Evolutionary conservation across 108 stramenopile species (phyloP).

Genomic region (Cyclotella distinguenda): DNA sequence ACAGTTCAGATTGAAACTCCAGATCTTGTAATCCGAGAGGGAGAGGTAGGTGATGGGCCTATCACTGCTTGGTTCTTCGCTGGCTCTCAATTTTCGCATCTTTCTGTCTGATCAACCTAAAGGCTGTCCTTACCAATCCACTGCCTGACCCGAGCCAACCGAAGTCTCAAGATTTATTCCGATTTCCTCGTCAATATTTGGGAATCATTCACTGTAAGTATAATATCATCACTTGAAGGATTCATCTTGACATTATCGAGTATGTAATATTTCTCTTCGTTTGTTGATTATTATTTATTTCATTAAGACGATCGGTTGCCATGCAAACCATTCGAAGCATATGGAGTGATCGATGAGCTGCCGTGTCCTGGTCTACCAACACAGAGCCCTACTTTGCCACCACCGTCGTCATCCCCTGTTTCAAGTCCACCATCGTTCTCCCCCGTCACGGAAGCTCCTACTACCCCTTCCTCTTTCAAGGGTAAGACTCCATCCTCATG

Average conservation of each 20-base stretch:
- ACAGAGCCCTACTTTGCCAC: slow-evolving; percentile 13
- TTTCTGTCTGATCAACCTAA: too few relatives aligned
- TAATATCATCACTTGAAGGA: too few relatives aligned
- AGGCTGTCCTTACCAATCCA: too few relatives aligned
- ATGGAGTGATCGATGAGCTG: slow-evolving; percentile 11
- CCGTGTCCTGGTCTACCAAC: slow-evolving; percentile 29
- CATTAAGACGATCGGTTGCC: slow-evolving; percentile 18
- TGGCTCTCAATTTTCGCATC: too few relatives aligned
- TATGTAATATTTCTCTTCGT: slow-evolving; percentile 3
- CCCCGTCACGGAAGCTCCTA: slow-evolving; percentile 1
- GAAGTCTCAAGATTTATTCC: too few relatives aligned
- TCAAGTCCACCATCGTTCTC: background rate
- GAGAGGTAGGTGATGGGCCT: slow-evolving; percentile 21
- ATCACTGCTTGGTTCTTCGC: too few relatives aligned
- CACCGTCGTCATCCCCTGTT: slow-evolving; percentile 1
- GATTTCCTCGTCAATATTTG: too few relatives aligned
- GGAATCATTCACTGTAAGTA: too few relatives aligned
- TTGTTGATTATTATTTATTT: background rate
- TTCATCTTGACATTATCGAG: too few relatives aligned
- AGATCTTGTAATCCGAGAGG: slow-evolving; percentile 23
- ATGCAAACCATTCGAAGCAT: slow-evolving; percentile 23
- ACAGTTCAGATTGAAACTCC: background rate
- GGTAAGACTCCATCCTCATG: too few relatives aligned
- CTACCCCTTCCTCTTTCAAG: background rate
- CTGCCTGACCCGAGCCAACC: too few relatives aligned